Evolutionary conservation across 2,329 filamentous ascomycete genomes (phyloP).

Genomic region (Podosphaera aphanis): DNA sequence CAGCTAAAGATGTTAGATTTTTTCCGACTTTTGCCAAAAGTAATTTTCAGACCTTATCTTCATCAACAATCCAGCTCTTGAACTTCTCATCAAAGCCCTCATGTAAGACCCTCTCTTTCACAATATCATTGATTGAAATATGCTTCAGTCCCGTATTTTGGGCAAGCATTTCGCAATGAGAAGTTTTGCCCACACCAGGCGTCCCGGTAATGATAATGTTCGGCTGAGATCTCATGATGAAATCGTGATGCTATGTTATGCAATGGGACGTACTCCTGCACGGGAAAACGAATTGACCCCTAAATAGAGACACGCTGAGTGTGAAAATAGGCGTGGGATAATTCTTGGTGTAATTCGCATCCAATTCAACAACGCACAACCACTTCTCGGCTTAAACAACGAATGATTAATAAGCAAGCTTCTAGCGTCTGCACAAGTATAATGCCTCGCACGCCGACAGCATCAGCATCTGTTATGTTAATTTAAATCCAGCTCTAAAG

Average conservation of each 20-base stretch:
- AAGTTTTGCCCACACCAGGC: slow-evolving; percentile 87
- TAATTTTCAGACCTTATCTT: slow-evolving; percentile 51
- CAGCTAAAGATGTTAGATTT: slow-evolving; percentile 25
- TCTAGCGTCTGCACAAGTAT: too few species aligned
- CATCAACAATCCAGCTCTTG: slow-evolving; percentile 80
- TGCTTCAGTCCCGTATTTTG: slow-evolving; percentile 57
- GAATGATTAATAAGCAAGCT: too few species aligned
- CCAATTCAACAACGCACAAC: too few species aligned
- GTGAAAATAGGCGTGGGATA: too few species aligned
- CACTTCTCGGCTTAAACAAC: too few species aligned
- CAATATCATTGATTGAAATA: slow-evolving; percentile 70
- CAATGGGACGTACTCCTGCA: background rate
- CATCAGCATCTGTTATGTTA: too few species aligned
- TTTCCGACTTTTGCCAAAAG: background rate
- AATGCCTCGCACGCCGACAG: too few species aligned
- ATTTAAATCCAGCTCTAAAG: too few species aligned
- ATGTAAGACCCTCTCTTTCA: slow-evolving; percentile 70
- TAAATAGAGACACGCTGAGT: too few species aligned
- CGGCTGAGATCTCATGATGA: slow-evolving; percentile 27
- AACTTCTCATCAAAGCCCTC: slow-evolving; percentile 72
- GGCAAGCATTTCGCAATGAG: slow-evolving; percentile 64
- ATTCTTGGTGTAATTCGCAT: too few species aligned
- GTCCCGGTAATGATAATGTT: slow-evolving; percentile 94
- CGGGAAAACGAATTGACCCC: too few species aligned
- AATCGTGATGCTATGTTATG: background rate